These are phyloP conservation scores for Elasticomyces elasticus DNA, from an alignment of 495 filamentous ascomycete genomes.

Conservation along the genomic window DNA sequence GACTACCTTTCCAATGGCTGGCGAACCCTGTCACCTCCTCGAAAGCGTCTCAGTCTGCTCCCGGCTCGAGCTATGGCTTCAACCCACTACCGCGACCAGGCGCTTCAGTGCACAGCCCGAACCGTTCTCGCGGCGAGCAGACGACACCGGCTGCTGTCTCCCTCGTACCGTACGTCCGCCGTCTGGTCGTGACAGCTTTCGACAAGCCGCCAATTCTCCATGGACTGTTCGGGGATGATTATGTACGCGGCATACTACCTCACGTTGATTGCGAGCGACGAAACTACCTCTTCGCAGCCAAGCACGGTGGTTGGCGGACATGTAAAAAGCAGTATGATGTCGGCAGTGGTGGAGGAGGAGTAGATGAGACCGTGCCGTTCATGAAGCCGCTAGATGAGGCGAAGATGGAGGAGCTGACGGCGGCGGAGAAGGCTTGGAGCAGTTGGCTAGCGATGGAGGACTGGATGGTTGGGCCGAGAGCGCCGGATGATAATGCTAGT, in stretches of 20 bases:
- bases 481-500: constrained; percentile 5
- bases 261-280: constrained; percentile 82
- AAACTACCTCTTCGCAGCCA: constrained; percentile 92
- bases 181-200: constrained; percentile 83
- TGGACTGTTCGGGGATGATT: constrained; percentile 92
- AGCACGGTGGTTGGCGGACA: constrained; percentile 75
- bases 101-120: constrained; percentile 21
- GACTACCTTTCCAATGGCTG: constrained; percentile 56
- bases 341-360: constrained; percentile 33
- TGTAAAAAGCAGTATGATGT: constrained; percentile 90
- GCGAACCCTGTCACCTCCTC: constrained; percentile 30
- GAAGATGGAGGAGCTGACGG: constrained; percentile 68
- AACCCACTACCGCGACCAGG: constrained; percentile 11
- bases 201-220: constrained; percentile 77
- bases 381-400: constrained; percentile 67
- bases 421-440: constrained; percentile 72
- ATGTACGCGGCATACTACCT: constrained; percentile 64
- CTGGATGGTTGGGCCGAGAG: constrained; percentile 59
- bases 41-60: constrained; percentile 25
- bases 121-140: neutral
- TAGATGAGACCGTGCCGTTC: constrained; percentile 73
- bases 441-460: constrained; percentile 90
- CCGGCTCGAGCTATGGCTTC: constrained; percentile 23
- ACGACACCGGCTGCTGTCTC: constrained; percentile 45
- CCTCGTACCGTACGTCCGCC: constrained; percentile 79